Conservation (phyloP, 768 basidiomycete genomes). For the Sporobolomyces roseus region DNA sequence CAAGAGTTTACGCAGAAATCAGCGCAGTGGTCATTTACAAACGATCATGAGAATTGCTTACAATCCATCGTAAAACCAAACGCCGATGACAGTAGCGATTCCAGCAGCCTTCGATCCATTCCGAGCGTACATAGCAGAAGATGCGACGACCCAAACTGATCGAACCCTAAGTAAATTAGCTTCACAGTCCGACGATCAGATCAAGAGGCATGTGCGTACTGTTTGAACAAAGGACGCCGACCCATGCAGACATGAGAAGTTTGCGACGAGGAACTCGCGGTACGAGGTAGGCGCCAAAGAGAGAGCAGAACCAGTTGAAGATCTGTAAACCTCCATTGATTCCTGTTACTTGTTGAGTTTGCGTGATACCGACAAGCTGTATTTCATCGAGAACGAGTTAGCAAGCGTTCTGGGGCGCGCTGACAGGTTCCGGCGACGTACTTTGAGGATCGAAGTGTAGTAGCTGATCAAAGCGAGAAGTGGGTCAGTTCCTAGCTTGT, state of each 20-base stretch:
- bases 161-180: too few relatives aligned
- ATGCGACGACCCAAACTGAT: conserved; percentile 36
- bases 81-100: conserved; percentile 44
- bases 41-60: neutral
- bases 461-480: conserved; percentile 36
- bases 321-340: conserved; percentile 40
- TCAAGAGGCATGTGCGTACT: neutral
- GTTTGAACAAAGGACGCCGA: conserved; percentile 41
- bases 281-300: conserved; percentile 44
- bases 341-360: conserved; percentile 16
- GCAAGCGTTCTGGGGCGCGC: neutral
- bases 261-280: conserved; percentile 46
- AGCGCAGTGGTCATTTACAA: neutral
- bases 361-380: conserved; percentile 45
- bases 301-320: conserved; percentile 39
- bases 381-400: neutral
- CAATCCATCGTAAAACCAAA: conserved; percentile 45
- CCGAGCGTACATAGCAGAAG: conserved; percentile 43
- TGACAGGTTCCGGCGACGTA: neutral
- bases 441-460: conserved; percentile 44
- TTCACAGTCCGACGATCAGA: too few relatives aligned
- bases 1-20: neutral
- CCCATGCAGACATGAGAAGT: conserved; percentile 40
- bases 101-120: conserved; percentile 38
- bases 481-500: too few relatives aligned